A percentile compares a stretch with the other conserved stretches of the same genome.
These are phyloP conservation scores for Gossypium turneri DNA, from an alignment of 345 rosid species.

Conservation along the genomic window DNA sequence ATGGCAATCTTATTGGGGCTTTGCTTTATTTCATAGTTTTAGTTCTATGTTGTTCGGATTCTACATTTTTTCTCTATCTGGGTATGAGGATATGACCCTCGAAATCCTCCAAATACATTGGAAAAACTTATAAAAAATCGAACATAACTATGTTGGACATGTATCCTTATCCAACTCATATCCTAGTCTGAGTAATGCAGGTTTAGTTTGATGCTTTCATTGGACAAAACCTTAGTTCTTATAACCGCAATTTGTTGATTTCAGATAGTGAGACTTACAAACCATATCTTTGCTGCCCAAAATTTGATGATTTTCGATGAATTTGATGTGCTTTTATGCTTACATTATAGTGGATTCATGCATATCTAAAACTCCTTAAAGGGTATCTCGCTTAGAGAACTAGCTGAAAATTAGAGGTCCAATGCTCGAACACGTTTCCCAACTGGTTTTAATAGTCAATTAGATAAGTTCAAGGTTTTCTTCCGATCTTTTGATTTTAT, in stretches of 20 bases:
- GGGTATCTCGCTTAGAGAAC: background rate
- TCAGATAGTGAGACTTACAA: background rate
- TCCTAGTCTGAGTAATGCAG: background rate
- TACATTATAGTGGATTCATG: background rate
- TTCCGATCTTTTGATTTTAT: background rate
- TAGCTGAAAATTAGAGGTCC: background rate
- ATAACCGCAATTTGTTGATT: background rate
- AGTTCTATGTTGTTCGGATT: background rate
- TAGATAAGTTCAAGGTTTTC: background rate
- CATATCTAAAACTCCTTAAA: background rate
- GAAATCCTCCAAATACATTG: too few relatives aligned
- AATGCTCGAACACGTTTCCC: background rate
- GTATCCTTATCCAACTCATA: too few relatives aligned
- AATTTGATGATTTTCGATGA: background rate
- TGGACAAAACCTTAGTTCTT: background rate
- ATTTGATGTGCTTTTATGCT: background rate
- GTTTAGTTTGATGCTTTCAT: background rate
- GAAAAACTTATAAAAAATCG: background rate
- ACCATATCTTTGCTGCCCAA: background rate
- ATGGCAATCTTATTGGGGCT: conserved; percentile 41
- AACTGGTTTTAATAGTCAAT: background rate
- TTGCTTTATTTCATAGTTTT: background rate
- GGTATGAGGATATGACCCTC: too few relatives aligned
- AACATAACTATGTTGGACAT: too few relatives aligned
- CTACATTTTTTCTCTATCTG: too few relatives aligned